These are phyloP conservation scores for Helotiales sp. DNA, from an alignment of 2,329 filamentous ascomycete species.

Conservation along the genomic window DNA sequence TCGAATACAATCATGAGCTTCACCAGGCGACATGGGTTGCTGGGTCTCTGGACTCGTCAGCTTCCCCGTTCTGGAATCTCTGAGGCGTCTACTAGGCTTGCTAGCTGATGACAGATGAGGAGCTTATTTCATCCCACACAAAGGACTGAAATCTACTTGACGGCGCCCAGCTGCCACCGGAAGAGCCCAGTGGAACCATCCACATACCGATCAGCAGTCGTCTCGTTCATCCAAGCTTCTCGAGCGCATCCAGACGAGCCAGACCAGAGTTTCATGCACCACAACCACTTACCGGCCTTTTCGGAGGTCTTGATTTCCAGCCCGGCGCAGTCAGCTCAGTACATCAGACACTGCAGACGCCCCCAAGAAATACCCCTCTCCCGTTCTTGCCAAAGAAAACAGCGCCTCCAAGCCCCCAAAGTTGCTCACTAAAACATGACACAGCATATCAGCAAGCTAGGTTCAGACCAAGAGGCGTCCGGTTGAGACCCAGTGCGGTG, in stretches of 20 bases:
- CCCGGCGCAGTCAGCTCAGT: slow-evolving; percentile 10
- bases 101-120: neutral
- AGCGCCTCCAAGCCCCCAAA: slow-evolving; percentile 2
- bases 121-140: neutral
- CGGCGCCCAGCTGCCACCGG: neutral
- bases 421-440: slow-evolving; percentile 6
- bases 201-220: neutral
- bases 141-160: neutral
- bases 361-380: neutral
- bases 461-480: neutral
- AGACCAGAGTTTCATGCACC: neutral
- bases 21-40: neutral
- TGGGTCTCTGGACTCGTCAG: neutral
- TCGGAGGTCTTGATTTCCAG: neutral
- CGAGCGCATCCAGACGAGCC: neutral
- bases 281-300: neutral
- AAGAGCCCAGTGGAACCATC: neutral
- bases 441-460: slow-evolving; percentile 1
- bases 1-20: neutral
- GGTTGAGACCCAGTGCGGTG: neutral
- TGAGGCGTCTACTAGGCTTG: neutral
- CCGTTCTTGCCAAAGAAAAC: neutral
- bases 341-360: neutral
- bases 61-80: neutral
- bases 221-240: neutral